phyloP scores from a whole-genome alignment of 768 basidiomycete species.

The Rhodotorula paludigena region DNA sequence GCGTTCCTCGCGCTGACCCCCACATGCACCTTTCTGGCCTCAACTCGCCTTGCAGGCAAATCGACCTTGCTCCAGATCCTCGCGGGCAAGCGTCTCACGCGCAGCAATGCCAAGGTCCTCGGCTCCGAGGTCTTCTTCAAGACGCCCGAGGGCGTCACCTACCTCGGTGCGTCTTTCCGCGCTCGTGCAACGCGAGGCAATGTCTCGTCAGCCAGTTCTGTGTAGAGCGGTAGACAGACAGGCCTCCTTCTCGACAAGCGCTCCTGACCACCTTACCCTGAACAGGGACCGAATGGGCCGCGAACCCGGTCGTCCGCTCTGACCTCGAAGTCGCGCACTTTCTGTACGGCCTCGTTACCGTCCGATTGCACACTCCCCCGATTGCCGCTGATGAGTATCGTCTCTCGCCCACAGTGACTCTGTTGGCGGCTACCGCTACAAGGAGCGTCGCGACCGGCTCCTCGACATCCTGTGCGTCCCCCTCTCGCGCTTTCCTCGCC shows the following conservation, averaged over 20 bases:
- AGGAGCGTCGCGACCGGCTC: constrained; percentile 74
- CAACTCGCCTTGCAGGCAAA: constrained; percentile 59
- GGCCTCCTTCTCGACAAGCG: background rate
- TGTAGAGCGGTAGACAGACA: too few species aligned
- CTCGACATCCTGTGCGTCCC: constrained; percentile 65
- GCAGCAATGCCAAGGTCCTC: constrained; percentile 62
- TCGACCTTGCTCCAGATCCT: constrained; percentile 92
- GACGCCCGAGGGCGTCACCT: constrained; percentile 55
- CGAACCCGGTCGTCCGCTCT: constrained; percentile 90
- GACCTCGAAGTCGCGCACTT: constrained; percentile 91
- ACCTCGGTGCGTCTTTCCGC: constrained; percentile 30
- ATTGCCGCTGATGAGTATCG: too few species aligned
- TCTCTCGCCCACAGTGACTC: constrained; percentile 57
- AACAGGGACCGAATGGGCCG: constrained; percentile 88
- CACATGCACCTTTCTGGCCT: background rate
- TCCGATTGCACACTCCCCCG: background rate
- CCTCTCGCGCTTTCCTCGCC: background rate
- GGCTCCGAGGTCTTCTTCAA: constrained; percentile 83
- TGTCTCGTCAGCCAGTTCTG: too few species aligned
- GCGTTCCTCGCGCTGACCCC: background rate
- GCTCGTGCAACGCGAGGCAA: too few species aligned
- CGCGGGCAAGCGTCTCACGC: constrained; percentile 81
- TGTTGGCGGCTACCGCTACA: constrained; percentile 91
- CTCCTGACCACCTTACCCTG: background rate
- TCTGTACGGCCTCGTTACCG: constrained; percentile 48